Evolutionary conservation across 2,329 filamentous ascomycete species (phyloP).

Genomic region (Verticillium klebahnii): DNA sequence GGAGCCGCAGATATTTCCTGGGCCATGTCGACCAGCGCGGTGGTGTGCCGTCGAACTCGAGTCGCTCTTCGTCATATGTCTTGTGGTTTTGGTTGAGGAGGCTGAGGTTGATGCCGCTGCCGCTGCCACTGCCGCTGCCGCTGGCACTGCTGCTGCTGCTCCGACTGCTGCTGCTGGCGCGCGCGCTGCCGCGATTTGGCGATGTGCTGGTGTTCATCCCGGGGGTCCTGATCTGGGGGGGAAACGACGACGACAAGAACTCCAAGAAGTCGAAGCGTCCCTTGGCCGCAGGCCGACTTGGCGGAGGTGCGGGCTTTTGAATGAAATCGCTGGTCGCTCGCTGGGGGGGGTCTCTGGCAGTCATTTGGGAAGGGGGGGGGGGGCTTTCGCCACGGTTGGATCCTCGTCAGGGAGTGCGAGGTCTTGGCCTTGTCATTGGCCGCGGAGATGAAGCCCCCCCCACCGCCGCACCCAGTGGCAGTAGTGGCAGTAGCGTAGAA

Average conservation of each 20-base stretch:
- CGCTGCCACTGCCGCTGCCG: neutral
- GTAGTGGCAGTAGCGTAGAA: no score
- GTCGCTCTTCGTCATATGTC: constrained; percentile 19
- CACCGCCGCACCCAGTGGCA: neutral
- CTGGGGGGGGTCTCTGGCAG: neutral
- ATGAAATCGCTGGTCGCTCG: neutral
- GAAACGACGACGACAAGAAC: neutral
- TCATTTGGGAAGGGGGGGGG: no score
- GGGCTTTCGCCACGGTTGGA: neutral
- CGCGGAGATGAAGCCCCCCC: neutral
- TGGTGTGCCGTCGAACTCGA: constrained; percentile 10
- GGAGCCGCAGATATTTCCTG: constrained; percentile 17
- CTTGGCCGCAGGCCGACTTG: neutral
- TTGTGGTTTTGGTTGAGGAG: neutral
- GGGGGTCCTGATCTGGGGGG: neutral
- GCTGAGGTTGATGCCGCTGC: neutral
- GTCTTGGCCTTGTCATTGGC: neutral
- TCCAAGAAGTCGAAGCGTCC: neutral
- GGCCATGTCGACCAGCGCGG: constrained; percentile 12
- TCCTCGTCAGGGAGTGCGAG: neutral
- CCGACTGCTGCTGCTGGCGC: neutral
- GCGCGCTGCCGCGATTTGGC: neutral
- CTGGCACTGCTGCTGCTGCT: neutral
- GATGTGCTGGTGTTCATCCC: constrained; percentile 1
- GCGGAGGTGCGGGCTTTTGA: neutral